Conservation (phyloP, 2,329 filamentous ascomycete genomes). For the Fusarium acutatum region DNA sequence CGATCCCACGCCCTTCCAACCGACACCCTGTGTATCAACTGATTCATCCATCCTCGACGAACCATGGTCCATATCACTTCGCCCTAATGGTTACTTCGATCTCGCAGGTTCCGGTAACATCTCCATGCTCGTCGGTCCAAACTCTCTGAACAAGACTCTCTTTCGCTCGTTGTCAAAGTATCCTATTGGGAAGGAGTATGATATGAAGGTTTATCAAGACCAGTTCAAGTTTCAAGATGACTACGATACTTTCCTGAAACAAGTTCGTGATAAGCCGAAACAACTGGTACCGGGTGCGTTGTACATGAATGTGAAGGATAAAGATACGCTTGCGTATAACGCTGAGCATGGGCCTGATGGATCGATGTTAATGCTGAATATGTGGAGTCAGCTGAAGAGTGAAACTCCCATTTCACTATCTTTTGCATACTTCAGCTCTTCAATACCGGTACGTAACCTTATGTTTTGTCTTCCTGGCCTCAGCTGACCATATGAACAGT, state of each 20-base stretch:
- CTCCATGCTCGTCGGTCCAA: neutral
- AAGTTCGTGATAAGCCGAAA: neutral
- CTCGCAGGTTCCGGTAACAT: neutral
- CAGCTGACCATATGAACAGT: neutral
- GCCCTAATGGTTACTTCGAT: neutral
- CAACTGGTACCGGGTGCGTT: neutral
- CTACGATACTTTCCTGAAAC: neutral
- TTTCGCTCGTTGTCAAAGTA: neutral
- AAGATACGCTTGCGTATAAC: neutral
- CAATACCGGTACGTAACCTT: neutral
- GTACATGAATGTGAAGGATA: neutral
- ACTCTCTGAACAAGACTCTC: neutral
- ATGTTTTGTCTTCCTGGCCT: rapidly evolving
- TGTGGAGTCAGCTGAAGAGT: neutral
- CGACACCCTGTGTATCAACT: neutral
- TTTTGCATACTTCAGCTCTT: neutral
- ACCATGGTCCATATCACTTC: neutral
- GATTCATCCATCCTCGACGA: neutral
- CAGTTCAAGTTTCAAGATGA: neutral
- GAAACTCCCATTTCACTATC: neutral
- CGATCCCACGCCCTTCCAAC: neutral
- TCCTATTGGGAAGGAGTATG: neutral
- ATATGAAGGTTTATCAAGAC: neutral
- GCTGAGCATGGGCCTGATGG: neutral
- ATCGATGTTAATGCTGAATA: neutral